Base-by-base conservation (phyloP, 352 stramenopile genomes). In the Phytopythium oedochilum region DNA sequence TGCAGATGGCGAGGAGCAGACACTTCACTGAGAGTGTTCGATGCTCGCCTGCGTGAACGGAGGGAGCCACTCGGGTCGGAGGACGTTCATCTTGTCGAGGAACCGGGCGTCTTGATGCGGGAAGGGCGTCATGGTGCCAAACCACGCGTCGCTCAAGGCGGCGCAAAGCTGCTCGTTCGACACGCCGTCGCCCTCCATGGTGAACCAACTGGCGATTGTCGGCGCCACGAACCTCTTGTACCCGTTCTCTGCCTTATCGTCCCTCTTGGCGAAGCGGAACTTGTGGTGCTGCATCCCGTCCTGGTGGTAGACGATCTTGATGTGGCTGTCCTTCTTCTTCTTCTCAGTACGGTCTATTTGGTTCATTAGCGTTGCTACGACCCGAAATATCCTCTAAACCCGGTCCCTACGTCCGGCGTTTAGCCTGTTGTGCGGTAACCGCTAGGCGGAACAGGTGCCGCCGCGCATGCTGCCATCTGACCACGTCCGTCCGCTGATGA, bases 121-220 rank as follows among this genome's bases (percentile, higher is more conserved):
- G 38, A 47, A 58, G 1, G 40, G 10, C 18, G 20, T 29, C 22
- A n/a, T n/a, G 0, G 12, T 23, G 5, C n/a, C 28, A 20, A 23
- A 51, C 5, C 0, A n/a, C 17, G 22, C 6, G 5, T 31, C 15
- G 28, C 4, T 51, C 20, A 50, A 7, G 7, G 22, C 15, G 36
- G 20, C 22, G 22, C 54, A 43, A 2, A 60, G 5, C 28, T 55
- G 32, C 20, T 45, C 43, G 46, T 55, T 60, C 0, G 46, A 29
- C n/a, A 53, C n/a, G 29, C 56, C 57, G 20, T 68, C 61, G 39
- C 57, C 61, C n/a, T 46, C 48, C 53, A 57, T 68, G 14, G 54
- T 64, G 40, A 60, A 62, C 50, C 61, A 69, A 29, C 55, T 60
- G 12, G 28, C 46, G 20, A 55, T 38, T 1, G 43, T 48, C 0